Evolutionary conservation across 1,284 basidiomycete genomes (phyloP), one percentile per base, ranked within the genome.

Genomic region (Ceraceosorus guamensis): DNA sequence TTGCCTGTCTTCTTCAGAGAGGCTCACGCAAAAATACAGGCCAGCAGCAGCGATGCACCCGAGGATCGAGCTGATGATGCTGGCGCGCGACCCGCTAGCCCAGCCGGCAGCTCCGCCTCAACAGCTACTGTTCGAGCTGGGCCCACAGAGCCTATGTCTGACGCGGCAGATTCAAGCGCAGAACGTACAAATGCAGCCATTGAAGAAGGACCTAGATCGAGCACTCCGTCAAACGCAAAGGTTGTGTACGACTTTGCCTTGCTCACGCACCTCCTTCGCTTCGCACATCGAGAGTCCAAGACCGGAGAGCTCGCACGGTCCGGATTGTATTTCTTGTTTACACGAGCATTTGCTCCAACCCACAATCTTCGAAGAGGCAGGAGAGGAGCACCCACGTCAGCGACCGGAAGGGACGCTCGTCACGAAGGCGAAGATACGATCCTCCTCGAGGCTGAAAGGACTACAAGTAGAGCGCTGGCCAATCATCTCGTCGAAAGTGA

Each of bases 261-360:
- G 35, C 96, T 97, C 81, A 90, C 92, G 65, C 95, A 95, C 72
- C 84, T 98, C 37, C 83, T 97, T 16, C 89, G 91, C 3, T 97
- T 92, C 71, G 87, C 91, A 18, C 93, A 97, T 73, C 84, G 91
- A 52, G 92, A 97, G 78, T 91, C 91, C 32, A 83, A 87, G 34
- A 91, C 90, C 32, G 93, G 93, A 13, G 91, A 96, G 74, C 89
- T 90, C 70, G 91, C 93, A 3, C 84, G 93, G 8, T 89, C 89
- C 3, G 93, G 92, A 6, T 78, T 97, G 35, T 79, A 93, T 13
- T 91, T 93, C 76, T 82, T 97, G 46, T 87, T 97, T 83, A 91
- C 95, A 69, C 87, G 96, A 41, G 51, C 62, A 11, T 46, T 61
- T 11, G 53, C 52, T 10, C 52, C 57, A 46, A 45, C 45, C 47